A percentile compares a stretch with the other conserved stretches of the same genome.
These are phyloP conservation scores for Leucogyrophana mollusca DNA, from an alignment of 768 basidiomycete genomes.

Conservation along the genomic window DNA sequence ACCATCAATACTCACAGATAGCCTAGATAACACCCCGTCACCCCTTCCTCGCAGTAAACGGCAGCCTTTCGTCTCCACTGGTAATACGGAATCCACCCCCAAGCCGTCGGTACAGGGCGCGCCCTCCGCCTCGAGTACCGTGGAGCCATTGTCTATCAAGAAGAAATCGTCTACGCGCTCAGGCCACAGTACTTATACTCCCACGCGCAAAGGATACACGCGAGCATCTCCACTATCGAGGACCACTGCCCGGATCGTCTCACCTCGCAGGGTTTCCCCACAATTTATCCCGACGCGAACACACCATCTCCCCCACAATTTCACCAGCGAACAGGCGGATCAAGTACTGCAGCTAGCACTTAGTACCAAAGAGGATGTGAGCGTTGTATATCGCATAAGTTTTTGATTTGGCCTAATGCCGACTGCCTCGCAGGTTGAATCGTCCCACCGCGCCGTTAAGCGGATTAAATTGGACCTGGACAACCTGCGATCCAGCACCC, in stretches of 20 bases:
- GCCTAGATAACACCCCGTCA: conserved; percentile 33
- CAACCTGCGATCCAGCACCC: conserved; percentile 25
- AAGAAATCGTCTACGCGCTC: conserved; percentile 72
- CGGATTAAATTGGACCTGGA: conserved; percentile 73
- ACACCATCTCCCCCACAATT: conserved; percentile 20
- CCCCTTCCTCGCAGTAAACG: conserved; percentile 72
- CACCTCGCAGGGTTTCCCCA: conserved; percentile 56
- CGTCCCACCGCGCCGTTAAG: conserved; percentile 69
- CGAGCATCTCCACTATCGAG: conserved; percentile 57
- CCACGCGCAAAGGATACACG: conserved; percentile 31
- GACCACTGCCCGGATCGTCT: conserved; percentile 39
- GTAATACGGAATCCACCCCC: conserved; percentile 54
- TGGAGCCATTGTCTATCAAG: conserved; percentile 83
- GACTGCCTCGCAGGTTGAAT: conserved; percentile 54
- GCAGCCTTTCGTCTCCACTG: conserved; percentile 58
- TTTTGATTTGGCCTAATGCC: neutral
- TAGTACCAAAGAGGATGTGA: conserved; percentile 67
- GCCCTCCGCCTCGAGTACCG: conserved; percentile 38
- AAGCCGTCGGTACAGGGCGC: conserved; percentile 33
- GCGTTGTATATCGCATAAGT: conserved; percentile 16
- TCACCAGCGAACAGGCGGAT: conserved; percentile 40
- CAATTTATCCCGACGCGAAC: conserved; percentile 42
- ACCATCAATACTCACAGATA: conserved; percentile 23
- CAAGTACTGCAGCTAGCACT: conserved; percentile 47
- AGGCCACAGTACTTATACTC: conserved; percentile 36